Evolutionary conservation across 495 filamentous ascomycete genomes (phyloP).

Genomic region (Podospora conica): DNA sequence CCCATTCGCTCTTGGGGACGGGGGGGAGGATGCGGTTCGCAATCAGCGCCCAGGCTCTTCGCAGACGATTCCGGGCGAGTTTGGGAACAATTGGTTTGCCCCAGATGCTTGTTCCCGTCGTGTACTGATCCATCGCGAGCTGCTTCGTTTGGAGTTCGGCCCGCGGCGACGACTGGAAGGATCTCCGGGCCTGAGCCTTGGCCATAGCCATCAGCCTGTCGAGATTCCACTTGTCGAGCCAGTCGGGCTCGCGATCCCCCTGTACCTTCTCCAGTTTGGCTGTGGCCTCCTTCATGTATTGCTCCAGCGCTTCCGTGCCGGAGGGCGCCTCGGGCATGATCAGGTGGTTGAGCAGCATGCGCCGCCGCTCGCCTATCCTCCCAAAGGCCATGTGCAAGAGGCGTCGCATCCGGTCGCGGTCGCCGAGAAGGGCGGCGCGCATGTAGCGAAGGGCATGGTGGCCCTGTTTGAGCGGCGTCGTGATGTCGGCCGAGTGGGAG

Average conservation of each 20-base stretch:
- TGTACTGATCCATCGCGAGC: slow-evolving; percentile 36
- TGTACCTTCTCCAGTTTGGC: neutral
- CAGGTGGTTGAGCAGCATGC: slow-evolving; percentile 52
- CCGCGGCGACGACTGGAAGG: slow-evolving; percentile 18
- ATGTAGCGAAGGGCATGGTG: slow-evolving; percentile 33
- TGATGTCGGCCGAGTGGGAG: slow-evolving; percentile 6
- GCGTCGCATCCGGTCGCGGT: slow-evolving; percentile 52
- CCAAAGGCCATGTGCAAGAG: slow-evolving; percentile 68
- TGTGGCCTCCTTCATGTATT: slow-evolving; percentile 1
- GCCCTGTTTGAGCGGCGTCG: slow-evolving; percentile 23
- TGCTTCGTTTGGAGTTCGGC: slow-evolving; percentile 34
- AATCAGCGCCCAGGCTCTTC: slow-evolving; percentile 52
- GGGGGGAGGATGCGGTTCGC: slow-evolving; percentile 63
- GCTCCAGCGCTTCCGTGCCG: slow-evolving; percentile 31
- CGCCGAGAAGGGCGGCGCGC: slow-evolving; percentile 50
- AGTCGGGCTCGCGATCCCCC: slow-evolving; percentile 23
- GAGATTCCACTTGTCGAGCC: slow-evolving; percentile 40
- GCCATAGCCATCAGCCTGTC: slow-evolving; percentile 30
- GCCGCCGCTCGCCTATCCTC: slow-evolving; percentile 60
- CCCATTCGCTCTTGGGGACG: slow-evolving; percentile 59
- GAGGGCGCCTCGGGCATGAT: slow-evolving; percentile 33
- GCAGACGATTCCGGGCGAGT: slow-evolving; percentile 52
- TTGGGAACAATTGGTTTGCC: slow-evolving; percentile 47
- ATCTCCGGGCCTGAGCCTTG: slow-evolving; percentile 14
- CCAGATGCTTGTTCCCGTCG: slow-evolving; percentile 62